Evolutionary conservation across 805 yeast genomes (phyloP), one percentile per base, ranked within the genome.

Genomic region (Teunomyces stri): DNA sequence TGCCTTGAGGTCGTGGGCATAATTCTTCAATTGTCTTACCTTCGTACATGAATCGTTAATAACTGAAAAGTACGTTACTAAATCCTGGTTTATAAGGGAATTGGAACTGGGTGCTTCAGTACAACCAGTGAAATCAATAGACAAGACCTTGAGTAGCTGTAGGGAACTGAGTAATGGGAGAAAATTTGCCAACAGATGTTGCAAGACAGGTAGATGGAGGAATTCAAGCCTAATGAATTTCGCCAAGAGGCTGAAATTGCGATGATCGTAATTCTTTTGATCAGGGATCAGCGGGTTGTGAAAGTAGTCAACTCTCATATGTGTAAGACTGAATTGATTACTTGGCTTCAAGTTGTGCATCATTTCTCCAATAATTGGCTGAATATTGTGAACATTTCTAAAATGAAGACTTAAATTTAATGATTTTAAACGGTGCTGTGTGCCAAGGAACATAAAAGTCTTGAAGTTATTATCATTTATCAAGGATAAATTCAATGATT

Each of bases 121-220:
- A 15, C 33, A 42, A 12, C 38, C 37, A 18, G 13, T 33, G 35
- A 42, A 42, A 31, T 46, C 28, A 5, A 42, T 25, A n/a, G 27
- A 11, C n/a, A 46, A 25, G 3, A 33, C 35, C n/a, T 18, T 42
- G n/a, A 46, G 34, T 4, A 13, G 13, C 13, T 22, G 16, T 10
- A 46, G 35, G 7, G 37, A 9, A 10, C 36, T 29, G 16, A 42
- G 21, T 31, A 40, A 27, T 10, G 20, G 40, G 12, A 46, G 22
- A 27, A 46, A 15, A 22, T 35, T 46, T 18, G 40, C 30, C 20
- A 46, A 37, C 40, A 22, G 40, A 4, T 46, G 40, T 6, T 37
- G 40, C 6, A 45, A 13, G 22, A 38, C 33, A n/a, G 49, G 49
- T 12, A 46, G n/a, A n/a, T 36, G 43, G 6, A 46, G 49, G 13